These are phyloP conservation scores for Cicer arietinum DNA, from an alignment of 306 rosid genomes.

Conservation along the genomic window DNA sequence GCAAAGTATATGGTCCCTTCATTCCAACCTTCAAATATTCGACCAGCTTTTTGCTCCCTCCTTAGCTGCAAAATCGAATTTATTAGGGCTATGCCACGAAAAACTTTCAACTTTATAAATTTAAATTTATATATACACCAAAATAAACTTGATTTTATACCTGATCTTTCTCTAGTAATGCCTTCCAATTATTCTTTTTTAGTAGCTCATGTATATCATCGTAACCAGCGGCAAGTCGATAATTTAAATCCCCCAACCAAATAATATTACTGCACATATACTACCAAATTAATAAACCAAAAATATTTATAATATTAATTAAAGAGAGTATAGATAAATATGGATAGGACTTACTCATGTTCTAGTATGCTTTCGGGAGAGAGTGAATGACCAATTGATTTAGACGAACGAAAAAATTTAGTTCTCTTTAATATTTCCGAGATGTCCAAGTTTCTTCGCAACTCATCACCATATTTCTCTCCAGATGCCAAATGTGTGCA, in stretches of 20 bases:
- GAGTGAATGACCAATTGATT: constrained; percentile 37
- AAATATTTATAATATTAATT: background rate
- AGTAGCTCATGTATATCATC: constrained; percentile 69
- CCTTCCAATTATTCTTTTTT: constrained; percentile 75
- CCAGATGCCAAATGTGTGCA: constrained; percentile 95
- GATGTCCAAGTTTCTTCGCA: constrained; percentile 74
- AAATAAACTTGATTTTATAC: constrained; percentile 44
- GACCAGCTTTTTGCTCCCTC: constrained; percentile 80
- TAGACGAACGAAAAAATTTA: constrained; percentile 57
- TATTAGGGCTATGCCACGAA: background rate
- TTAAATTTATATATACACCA: too few species aligned
- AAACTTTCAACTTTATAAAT: too few species aligned
- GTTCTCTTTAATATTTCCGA: constrained; percentile 80
- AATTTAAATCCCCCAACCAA: constrained; percentile 98
- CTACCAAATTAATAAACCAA: background rate
- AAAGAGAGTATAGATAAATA: background rate
- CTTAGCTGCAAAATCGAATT: constrained; percentile 58
- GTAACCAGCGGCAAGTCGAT: constrained; percentile 68
- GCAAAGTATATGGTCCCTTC: constrained; percentile 85
- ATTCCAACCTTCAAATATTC: constrained; percentile 91
- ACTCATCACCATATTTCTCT: constrained; percentile 84
- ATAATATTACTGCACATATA: constrained; percentile 64
- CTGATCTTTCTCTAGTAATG: constrained; percentile 89
- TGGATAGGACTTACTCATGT: constrained; percentile 67
- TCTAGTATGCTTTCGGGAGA: constrained; percentile 69